Base-by-base conservation (phyloP, 805 yeast species). In the Candida nitratophila region DNA sequence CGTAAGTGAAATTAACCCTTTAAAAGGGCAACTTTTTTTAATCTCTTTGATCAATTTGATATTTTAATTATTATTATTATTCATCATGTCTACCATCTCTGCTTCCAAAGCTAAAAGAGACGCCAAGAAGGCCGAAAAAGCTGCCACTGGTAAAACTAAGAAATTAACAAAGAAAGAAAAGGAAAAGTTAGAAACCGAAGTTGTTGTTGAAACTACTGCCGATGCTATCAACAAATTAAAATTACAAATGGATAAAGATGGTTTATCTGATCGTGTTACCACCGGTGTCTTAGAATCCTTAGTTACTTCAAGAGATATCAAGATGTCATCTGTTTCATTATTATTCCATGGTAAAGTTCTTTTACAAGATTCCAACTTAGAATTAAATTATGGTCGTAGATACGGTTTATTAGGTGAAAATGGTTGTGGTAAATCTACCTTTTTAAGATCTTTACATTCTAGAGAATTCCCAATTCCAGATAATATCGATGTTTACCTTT, bases 81-180 rank as follows among this genome's bases (percentile, higher is more conserved):
- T 16, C 6, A 37, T 24, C 26, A 65, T 64, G 69, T 74, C 79
- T 46, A 48, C 60, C 36, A 77, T 81, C 53, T 91, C 98, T 45
- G 81, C 96, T 53, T 89, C 97, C 19, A 91, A 91, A 68, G 98
- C 98, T 51, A 93, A 91, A 74, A 87, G 99, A 83, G 97, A 91
- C 53, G 96, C 96, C 53, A 91, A 90, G 73, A 88, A 89, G 69
- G 87, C 85, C 56, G 95, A 90, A 71, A 88, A 90, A 69, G 85
- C 83, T 55, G 95, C 87, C 48, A 86, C 86, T 55, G 90, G 89
- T 60, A 72, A 79, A 59, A 68, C 75, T 49, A 71, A 78, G 70
- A 83, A 78, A 70, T 77, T 83, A 65, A 76, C 77, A 53, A 76
- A 73, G 69, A 79, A 76, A 65, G 77, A 71, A 41, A 52, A 54